phyloP scores from a whole-genome alignment of 2,329 filamentous ascomycete genomes.

The Fusarium camptoceras region DNA sequence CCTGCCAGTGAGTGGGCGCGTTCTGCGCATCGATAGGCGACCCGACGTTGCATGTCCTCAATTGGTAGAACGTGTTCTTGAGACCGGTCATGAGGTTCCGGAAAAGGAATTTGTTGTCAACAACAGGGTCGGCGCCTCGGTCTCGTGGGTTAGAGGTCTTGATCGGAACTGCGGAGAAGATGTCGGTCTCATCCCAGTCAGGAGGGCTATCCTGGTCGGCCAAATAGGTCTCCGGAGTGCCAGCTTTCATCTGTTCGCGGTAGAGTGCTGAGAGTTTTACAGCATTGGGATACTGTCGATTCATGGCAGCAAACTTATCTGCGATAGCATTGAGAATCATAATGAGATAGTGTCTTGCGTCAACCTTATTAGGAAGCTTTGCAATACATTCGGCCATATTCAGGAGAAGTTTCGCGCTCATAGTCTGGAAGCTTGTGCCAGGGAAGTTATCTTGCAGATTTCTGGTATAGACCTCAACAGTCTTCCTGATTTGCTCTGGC shows the following conservation, averaged over 20 bases:
- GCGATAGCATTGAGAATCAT: constrained; percentile 98
- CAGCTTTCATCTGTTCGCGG: constrained; percentile 73
- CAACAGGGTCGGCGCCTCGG: constrained; percentile 87
- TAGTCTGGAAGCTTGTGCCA: constrained; percentile 98
- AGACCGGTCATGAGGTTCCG: constrained; percentile 95
- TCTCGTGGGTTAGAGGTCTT: constrained; percentile 94
- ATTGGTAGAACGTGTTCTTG: constrained; percentile 95
- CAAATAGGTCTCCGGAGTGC: constrained; percentile 79
- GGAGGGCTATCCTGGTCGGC: constrained; percentile 84
- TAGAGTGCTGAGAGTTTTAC: constrained; percentile 89
- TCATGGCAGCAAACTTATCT: constrained; percentile 99
- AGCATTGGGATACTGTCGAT: constrained; percentile 92
- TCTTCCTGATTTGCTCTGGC: constrained; percentile 92
- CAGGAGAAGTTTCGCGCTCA: constrained; percentile 95
- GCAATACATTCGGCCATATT: constrained; percentile 99
- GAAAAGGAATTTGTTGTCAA: constrained; percentile 98
- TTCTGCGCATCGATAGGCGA: constrained; percentile 79
- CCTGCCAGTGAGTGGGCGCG: constrained; percentile 90
- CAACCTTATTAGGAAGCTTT: constrained; percentile 90
- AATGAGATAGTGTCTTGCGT: constrained; percentile 94
- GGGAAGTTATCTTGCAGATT: constrained; percentile 96
- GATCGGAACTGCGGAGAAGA: constrained; percentile 95
- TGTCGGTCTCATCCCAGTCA: constrained; percentile 98
- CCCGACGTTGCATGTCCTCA: constrained; percentile 87
- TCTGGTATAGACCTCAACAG: constrained; percentile 96